A percentile compares a stretch with the other conserved stretches of the same genome.
Evolutionary conservation across 345 rosid genomes (phyloP).

Genomic region (Pugionium cornutum): DNA sequence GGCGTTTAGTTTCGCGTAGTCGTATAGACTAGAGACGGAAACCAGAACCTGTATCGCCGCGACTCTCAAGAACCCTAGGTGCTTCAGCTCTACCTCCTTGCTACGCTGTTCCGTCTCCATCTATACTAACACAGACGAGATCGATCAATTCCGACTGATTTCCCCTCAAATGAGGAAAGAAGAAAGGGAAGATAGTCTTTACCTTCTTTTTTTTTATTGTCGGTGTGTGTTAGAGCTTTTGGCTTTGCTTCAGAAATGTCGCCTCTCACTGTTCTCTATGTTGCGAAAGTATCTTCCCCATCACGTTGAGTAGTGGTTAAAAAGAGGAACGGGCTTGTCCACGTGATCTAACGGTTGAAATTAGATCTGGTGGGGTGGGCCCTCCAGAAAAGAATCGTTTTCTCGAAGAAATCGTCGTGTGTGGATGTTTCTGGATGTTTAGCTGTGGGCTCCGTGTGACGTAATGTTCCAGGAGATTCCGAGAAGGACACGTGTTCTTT

Average conservation of each 20-base stretch:
- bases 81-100: conserved; percentile 55
- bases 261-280: conserved; percentile 25
- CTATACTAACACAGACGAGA: not conserved
- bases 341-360: conserved; percentile 46
- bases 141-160: too few relatives aligned
- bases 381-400: conserved; percentile 11
- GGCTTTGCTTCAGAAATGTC: conserved; percentile 25
- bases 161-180: too few relatives aligned
- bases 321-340: conserved; percentile 19
- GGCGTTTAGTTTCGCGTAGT: conserved; percentile 70
- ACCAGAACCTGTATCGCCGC: conserved; percentile 60
- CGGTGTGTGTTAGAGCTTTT: not conserved
- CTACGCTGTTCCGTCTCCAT: conserved; percentile 52
- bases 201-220: not conserved
- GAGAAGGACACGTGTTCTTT: conserved; percentile 50
- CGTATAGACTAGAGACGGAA: conserved; percentile 57
- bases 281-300: conserved; percentile 25
- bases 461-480: conserved; percentile 39
- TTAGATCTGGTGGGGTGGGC: conserved; percentile 28
- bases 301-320: conserved; percentile 29
- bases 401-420: conserved; percentile 18
- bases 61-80: conserved; percentile 63
- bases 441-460: conserved; percentile 28
- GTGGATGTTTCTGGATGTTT: conserved; percentile 24
- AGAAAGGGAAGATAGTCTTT: not conserved